Evolutionary conservation across 2,329 filamentous ascomycete species (phyloP), one percentile per base, ranked within the genome.

Genomic region (Fusarium scirpi): DNA sequence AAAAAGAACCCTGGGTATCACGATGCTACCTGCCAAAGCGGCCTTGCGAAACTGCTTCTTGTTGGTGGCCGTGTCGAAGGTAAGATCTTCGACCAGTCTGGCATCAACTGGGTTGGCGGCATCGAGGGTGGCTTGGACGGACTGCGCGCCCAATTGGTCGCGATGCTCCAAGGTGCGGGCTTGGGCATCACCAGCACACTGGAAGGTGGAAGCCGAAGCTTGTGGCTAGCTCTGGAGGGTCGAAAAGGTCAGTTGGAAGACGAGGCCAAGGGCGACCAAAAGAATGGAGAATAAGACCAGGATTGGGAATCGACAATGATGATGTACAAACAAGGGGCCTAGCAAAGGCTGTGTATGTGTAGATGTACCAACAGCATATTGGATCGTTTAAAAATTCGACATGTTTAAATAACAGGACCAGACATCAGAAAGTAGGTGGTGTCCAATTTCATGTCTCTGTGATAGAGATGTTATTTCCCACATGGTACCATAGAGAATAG

Each of bases 191-290:
- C 94, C 25, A 90, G 83, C 69, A 87, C 90, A n/a, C 83, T 99
- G 74, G 94, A 97, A 79, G 90, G 92, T 58, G 89, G 92, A 51
- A 87, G 91, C 65, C 93, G 91, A 85, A 94, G 88, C 78, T 78
- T 99, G 74, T 98, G 95, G 86, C 86, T 97, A 67, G 93, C 95
- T 15, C 84, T 99, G 76, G 95, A 98, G 85, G 89, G 92, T 51
- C 86, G 95, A 79, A 90, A 90, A 81, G 89, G 85, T 51, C 91
- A 95, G 82, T 80, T 99, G 79, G 94, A 98, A 77, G 91, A 93
- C 58, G 76, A 77, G 61, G 61, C 53, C 27, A 74, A 76, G 27
- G 66, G 59, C 15, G 58, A 73, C 47, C 62, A 58, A 47, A 74
- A 67, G 41, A 62, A 64, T 24, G 62, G 45, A 40, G 54, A 67